These are phyloP conservation scores for Chlorencoelia australis DNA, from an alignment of 2,329 filamentous ascomycete species.

Conservation along the genomic window DNA sequence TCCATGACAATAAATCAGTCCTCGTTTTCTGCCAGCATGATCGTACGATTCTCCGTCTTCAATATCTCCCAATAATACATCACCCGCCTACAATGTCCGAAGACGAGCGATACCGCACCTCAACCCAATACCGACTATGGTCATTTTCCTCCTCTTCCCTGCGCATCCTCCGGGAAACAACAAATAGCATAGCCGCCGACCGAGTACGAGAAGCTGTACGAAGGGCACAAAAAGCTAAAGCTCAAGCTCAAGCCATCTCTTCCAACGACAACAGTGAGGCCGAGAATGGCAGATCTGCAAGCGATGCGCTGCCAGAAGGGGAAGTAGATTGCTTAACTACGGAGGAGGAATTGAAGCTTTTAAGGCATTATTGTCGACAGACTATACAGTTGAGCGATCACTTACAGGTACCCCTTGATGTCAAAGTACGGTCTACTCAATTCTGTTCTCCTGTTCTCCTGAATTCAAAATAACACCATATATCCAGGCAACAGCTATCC, in stretches of 20 bases:
- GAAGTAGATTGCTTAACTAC: slow-evolving; percentile 71
- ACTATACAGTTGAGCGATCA: slow-evolving; percentile 47
- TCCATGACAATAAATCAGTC: too few species aligned
- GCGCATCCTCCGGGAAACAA: slow-evolving; percentile 60
- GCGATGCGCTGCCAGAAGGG: slow-evolving; percentile 23
- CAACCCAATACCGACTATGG: slow-evolving; percentile 87
- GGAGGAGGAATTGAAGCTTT: slow-evolving; percentile 71
- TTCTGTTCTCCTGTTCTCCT: background rate
- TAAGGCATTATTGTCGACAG: slow-evolving; percentile 66
- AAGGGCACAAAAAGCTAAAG: slow-evolving; percentile 33
- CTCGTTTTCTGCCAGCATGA: too few species aligned
- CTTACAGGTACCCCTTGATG: slow-evolving; percentile 49
- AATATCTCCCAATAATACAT: too few species aligned
- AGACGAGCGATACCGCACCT: slow-evolving; percentile 82
- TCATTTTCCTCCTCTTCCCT: slow-evolving; percentile 74
- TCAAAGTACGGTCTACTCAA: slow-evolving; percentile 38
- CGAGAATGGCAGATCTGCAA: slow-evolving; percentile 25
- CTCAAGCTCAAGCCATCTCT: slow-evolving; percentile 28
- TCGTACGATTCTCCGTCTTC: too few species aligned
- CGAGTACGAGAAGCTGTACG: slow-evolving; percentile 49
- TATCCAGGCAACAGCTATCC: slow-evolving; percentile 28
- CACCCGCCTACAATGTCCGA: too few species aligned
- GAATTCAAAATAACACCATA: accelerated
- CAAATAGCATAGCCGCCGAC: slow-evolving; percentile 69
- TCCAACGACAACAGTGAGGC: slow-evolving; percentile 24